Percentiles rank a stretch among this genome's conserved stretches.
Evolutionary conservation across 2,329 filamentous ascomycete species (phyloP).

Genomic region (Diplodia mutila): DNA sequence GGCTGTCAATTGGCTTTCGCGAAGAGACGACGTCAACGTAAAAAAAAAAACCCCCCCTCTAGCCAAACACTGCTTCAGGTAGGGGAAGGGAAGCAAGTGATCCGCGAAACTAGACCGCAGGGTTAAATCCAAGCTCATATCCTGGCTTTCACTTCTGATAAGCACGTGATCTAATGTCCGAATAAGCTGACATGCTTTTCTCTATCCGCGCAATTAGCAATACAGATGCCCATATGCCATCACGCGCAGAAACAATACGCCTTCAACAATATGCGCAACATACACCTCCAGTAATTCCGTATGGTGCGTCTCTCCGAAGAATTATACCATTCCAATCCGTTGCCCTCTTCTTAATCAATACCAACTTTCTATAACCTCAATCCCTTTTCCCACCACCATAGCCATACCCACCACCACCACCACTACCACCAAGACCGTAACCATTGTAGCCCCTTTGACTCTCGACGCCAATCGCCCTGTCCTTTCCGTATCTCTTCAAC

Average conservation of each 20-base stretch:
- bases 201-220: neutral
- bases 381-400: conserved; percentile 52
- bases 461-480: conserved; percentile 47
- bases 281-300: neutral
- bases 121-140: too few relatives aligned
- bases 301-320: neutral
- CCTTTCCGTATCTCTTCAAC: conserved; percentile 61
- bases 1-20: too few relatives aligned
- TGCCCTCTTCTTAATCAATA: neutral
- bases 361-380: conserved; percentile 27
- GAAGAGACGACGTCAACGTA: too few relatives aligned
- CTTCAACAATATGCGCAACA: neutral
- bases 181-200: neutral
- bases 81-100: neutral
- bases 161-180: neutral
- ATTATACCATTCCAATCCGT: neutral
- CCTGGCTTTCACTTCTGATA: too few relatives aligned
- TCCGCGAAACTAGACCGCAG: neutral
- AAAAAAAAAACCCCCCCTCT: too few relatives aligned
- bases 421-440: conserved; percentile 38
- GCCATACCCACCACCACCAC: conserved; percentile 50
- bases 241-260: neutral
- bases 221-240: neutral
- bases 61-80: too few relatives aligned
- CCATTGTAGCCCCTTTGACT: conserved; percentile 43